phyloP scores from a whole-genome alignment of 208 protist species.

The Acanthamoeba castellanii region DNA sequence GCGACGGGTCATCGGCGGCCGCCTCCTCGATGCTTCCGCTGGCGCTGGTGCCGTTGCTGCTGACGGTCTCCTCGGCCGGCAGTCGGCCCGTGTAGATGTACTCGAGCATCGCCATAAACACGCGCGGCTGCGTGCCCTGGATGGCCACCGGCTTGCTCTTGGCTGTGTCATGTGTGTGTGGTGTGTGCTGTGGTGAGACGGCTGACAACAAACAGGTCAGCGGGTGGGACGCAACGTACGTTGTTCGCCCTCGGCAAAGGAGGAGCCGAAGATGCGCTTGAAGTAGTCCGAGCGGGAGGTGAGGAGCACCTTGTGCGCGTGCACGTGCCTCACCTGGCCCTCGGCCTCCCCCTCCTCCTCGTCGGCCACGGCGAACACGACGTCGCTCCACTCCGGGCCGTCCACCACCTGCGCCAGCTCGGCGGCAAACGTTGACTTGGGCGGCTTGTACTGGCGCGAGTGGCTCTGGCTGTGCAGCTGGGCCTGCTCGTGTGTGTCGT shows the following conservation, averaged over 20 bases:
- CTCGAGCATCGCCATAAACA: constrained; percentile 65
- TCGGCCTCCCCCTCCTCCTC: not conserved
- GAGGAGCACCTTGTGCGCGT: constrained; percentile 62
- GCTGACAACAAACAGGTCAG: too few relatives aligned
- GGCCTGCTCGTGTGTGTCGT: not conserved
- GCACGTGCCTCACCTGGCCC: not conserved
- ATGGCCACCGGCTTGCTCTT: constrained; percentile 52
- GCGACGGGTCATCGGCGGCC: not conserved
- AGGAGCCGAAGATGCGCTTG: constrained; percentile 68
- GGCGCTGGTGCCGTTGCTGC: not conserved
- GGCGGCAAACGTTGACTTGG: constrained; percentile 4
- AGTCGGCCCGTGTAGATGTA: constrained; percentile 72
- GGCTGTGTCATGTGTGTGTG: not conserved
- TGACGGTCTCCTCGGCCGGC: not conserved
- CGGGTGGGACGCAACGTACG: not conserved
- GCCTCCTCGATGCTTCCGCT: not conserved
- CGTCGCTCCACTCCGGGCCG: constrained; percentile 33
- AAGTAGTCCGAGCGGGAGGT: constrained; percentile 73
- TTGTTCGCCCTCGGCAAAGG: constrained; percentile 53
- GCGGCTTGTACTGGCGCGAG: constrained; percentile 49
- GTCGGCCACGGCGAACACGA: constrained; percentile 7
- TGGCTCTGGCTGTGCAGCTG: constrained; percentile 26
- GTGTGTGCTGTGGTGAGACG: not conserved
- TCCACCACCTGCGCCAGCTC: constrained; percentile 24
- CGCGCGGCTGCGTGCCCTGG: not conserved